Evolutionary conservation across 768 basidiomycete genomes (phyloP).

Genomic region (Dentipellis fragilis): DNA sequence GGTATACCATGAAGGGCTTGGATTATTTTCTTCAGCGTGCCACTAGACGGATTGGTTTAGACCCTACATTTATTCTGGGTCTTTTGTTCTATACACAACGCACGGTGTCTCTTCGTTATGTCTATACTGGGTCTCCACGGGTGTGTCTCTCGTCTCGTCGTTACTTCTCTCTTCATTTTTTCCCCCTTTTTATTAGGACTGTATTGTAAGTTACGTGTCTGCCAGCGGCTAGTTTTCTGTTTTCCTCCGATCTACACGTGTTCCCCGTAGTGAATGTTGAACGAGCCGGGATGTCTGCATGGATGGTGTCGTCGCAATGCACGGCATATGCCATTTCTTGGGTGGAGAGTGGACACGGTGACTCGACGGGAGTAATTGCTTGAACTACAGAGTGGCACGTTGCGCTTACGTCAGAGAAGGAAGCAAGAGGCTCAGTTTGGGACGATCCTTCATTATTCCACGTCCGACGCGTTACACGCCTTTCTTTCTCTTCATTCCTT

Average conservation of each 20-base stretch:
- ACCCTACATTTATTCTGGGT: too few species aligned
- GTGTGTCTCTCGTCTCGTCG: neutral
- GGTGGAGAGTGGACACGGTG: neutral
- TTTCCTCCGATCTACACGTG: neutral
- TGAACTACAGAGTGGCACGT: too few species aligned
- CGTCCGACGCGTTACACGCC: neutral
- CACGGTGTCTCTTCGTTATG: neutral
- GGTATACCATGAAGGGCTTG: constrained; percentile 6
- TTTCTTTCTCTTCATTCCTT: constrained; percentile 2
- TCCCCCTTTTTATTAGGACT: neutral
- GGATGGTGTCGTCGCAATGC: neutral
- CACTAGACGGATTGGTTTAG: neutral
- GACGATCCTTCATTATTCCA: neutral
- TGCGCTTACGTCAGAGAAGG: neutral
- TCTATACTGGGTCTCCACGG: too few species aligned
- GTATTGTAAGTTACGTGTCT: constrained; percentile 1
- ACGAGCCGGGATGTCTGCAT: neutral
- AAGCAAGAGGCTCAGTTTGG: neutral
- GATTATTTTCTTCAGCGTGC: neutral
- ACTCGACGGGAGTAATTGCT: neutral
- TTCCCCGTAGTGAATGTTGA: too few species aligned
- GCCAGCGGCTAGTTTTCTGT: neutral
- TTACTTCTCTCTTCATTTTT: neutral
- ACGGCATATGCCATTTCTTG: too few species aligned
- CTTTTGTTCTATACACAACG: neutral